Evolutionary conservation across 192 early-diverging fungal genomes (phyloP).

Genomic region (Backusella macrospora): DNA sequence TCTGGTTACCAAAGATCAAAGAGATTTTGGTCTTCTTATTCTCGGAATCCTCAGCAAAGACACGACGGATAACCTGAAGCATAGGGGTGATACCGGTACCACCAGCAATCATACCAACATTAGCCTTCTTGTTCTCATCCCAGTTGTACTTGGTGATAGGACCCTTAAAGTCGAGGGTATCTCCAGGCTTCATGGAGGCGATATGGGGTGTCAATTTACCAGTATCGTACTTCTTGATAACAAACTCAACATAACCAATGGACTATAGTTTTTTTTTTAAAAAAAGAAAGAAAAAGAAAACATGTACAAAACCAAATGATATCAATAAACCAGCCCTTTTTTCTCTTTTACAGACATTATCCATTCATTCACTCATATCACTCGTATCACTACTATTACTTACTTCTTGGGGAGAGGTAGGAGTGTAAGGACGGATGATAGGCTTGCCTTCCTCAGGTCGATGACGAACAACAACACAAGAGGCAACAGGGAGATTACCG

Average conservation of each 20-base stretch:
- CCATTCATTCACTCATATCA: neutral
- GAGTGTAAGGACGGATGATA: conserved; percentile 81
- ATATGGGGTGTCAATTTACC: conserved; percentile 62
- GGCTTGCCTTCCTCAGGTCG: conserved; percentile 17
- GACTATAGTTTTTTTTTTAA: conserved; percentile 20
- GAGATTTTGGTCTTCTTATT: conserved; percentile 74
- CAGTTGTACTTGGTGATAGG: conserved; percentile 70
- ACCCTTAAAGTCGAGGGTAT: conserved; percentile 74
- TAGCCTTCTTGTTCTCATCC: conserved; percentile 60
- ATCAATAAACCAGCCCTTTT: too few relatives aligned
- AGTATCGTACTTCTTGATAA: conserved; percentile 70
- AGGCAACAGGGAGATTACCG: conserved; percentile 71
- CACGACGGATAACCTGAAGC: conserved; percentile 64
- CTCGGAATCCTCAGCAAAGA: conserved; percentile 57
- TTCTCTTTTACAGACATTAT: too few relatives aligned
- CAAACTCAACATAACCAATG: conserved; percentile 66
- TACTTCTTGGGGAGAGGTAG: conserved; percentile 55
- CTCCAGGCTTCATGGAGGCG: conserved; percentile 65
- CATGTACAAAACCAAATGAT: too few relatives aligned
- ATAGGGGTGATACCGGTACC: conserved; percentile 80
- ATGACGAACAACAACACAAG: conserved; percentile 77
- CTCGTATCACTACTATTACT: neutral
- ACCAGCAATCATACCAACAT: conserved; percentile 76
- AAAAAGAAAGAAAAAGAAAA: neutral
- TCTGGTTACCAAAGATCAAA: conserved; percentile 72